Evolutionary conservation across 192 early-diverging fungal species (phyloP), one percentile per base, ranked within the genome.

Genomic region (Coemansia sp.): DNA sequence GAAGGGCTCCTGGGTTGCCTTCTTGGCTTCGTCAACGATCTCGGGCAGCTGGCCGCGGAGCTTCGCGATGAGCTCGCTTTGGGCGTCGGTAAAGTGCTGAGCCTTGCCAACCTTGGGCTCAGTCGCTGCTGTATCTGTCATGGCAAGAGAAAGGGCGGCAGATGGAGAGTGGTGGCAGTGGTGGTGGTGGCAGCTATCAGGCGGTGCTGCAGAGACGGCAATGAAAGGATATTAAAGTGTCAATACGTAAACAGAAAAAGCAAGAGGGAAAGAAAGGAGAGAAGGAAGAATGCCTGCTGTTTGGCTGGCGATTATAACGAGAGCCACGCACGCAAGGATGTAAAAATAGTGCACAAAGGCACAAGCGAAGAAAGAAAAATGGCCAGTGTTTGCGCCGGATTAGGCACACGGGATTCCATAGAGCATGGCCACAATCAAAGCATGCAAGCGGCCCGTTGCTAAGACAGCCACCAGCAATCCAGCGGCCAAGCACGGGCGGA

Each of bases 31-130:
- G 24, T 69, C 46, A 40, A 74, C 27, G 27, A 82, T 81, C 1
- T 69, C 72, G 4, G 77, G 65, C 28, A 84, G 54, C 19, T 53
- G 50, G 29, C 44, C 40, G 46, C 80, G 81, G 22, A 84, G 40
- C 43, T 82, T 55, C 19, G 26, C 13, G 20, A 82, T 67, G 4
- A 53, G 55, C 20, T 58, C 58, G 13, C 38, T 62, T 45, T 82
- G 79, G 18, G 45, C 40, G 13, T 72, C 59, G 7, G 67, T 75
- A 44, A 83, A 77, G 34, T 37, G 50, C 54, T 66, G 70, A 3
- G 53, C 62, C 41, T 60, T 61, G 28, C 57, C 57, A 6, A 41
- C 22, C 17, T 19, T 28, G 35, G 59, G 17, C 40, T 27, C 50
- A 40, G 39, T 4, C 39, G n/a, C 39, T 36, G 17, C 34, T 3